Base-by-base conservation (phyloP, 139 green algal genomes). In the Closterium sp. region DNA sequence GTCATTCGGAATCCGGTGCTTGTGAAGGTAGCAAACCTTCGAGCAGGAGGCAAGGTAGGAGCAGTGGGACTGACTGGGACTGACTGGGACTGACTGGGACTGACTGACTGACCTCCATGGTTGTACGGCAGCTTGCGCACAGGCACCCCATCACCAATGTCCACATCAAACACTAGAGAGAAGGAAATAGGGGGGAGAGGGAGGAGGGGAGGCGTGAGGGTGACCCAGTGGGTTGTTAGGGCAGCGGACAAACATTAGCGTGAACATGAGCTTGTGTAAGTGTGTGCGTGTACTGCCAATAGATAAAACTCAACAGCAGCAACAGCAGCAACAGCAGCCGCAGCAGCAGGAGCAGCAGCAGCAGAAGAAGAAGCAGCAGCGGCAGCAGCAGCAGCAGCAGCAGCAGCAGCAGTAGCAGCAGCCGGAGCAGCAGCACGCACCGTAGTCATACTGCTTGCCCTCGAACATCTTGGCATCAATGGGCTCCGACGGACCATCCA, bases 91-190 rank as follows among this genome's bases (percentile, higher is more conserved):
- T n/a, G n/a, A n/a, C n/a, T n/a, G n/a, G n/a, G n/a, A n/a, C n/a
- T n/a, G n/a, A n/a, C n/a, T 6, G 30, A 93, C 91, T 32, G n/a
- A 93, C 91, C 96, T 1, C 94, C 95, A 1, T 86, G 83, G 93
- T 98, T 96, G 83, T 95, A 91, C 0, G 95, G 91, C 90, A 98
- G 95, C 93, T 96, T 96, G 94, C 97, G 97, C 69, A 95, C 90
- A 4, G 96, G 93, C n/a, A 94, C 91, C 30, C 95, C 95, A 69
- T 98, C 97, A 8, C 93, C 94, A 8, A 98, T 93, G 84, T 99
- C 98, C 35, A 99, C 98, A 90, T 99, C 98, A 95, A 99, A 99
- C 81, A 99, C 97, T 93, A 88, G 16, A 88, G 21, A 28, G 33
- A 38, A 21, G 28, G 64, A 9, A 30, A 88, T n/a, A 88, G 34